These are phyloP conservation scores for Zymoseptoria crescenta DNA, from an alignment of 2,329 filamentous ascomycete genomes.

Conservation along the genomic window DNA sequence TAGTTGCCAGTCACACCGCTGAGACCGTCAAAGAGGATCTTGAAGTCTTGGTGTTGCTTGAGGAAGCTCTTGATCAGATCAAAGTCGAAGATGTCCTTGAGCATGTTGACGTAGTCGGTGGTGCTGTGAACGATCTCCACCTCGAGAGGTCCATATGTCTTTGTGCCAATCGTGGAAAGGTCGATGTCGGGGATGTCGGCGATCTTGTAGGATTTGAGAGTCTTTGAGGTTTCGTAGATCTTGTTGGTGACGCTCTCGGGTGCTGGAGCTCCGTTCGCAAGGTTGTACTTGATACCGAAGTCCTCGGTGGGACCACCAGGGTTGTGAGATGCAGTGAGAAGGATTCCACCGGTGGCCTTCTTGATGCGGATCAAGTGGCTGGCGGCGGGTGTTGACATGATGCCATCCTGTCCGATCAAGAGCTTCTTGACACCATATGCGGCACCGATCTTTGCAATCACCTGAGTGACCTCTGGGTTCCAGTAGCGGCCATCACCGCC, in stretches of 20 bases:
- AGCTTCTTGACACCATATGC: conserved; percentile 99
- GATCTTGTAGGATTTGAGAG: conserved; percentile 84
- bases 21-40: conserved; percentile 91
- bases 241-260: conserved; percentile 97
- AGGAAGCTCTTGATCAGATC: conserved; percentile 93
- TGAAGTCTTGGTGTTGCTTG: conserved; percentile 78
- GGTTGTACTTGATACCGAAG: conserved; percentile 99
- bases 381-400: conserved; percentile 91
- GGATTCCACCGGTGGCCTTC: conserved; percentile 91
- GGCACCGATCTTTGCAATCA: conserved; percentile 94
- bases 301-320: conserved; percentile 94
- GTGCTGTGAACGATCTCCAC: conserved; percentile 94
- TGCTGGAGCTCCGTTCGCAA: conserved; percentile 89
- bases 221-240: conserved; percentile 89
- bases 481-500: conserved; percentile 95
- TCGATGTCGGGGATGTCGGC: conserved; percentile 80
- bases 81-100: conserved; percentile 99
- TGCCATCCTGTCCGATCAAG: conserved; percentile 89
- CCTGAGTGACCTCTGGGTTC: conserved; percentile 92
- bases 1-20: conserved; percentile 94
- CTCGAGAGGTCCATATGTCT: conserved; percentile 77
- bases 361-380: conserved; percentile 93
- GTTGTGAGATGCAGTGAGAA: conserved; percentile 96
- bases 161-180: conserved; percentile 70
- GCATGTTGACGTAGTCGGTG: conserved; percentile 83